Evolutionary conservation across 2,329 filamentous ascomycete genomes (phyloP), one percentile per base, ranked within the genome.

Genomic region (Trichoderma pleuroti): DNA sequence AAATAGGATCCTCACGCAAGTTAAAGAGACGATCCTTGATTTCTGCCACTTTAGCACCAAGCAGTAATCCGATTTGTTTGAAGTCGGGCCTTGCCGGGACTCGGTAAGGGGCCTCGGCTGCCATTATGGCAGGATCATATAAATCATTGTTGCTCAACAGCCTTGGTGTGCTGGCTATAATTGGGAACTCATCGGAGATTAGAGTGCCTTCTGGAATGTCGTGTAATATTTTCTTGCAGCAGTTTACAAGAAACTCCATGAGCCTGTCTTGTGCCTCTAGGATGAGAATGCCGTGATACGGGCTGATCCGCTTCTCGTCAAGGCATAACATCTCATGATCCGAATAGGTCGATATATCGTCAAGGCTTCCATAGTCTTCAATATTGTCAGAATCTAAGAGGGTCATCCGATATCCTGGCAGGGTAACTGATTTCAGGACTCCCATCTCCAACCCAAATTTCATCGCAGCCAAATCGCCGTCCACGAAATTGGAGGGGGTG

Each of bases 1-100:
- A 90, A 0, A 78, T 78, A 0, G 88, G 87, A 74, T 91, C 88
- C 73, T 91, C 88, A 9, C 87, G 82, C 3, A 91, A 77, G 0
- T 81, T 74, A 83, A 83, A 87, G 0, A 89, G 56, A 73, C 89
- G 86, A 75, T 90, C 87, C 68, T 87, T 83, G 0, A 83, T 82
- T 4, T 81, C 80, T 0, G 79, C 74, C 0, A 74, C 74, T 71
- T 80, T 82, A 0, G 85, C 84, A 2, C 75, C 75, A 0, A 87
- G 77, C 5, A 90, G 74, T 1, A 77, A 75, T 49, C 82, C 78
- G 0, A 90, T 77, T 0, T 81, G 80, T 0, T 62, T 72, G 1
- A 89, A 76, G 72, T 89, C 82, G 0, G 88, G 75, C 3, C 76
- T 73, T 0, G 81, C 78, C 1, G 87, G 87, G 0, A 82, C 66